Evolutionary conservation across 306 rosid species (phyloP).

Genomic region (Trifolium pratense): DNA sequence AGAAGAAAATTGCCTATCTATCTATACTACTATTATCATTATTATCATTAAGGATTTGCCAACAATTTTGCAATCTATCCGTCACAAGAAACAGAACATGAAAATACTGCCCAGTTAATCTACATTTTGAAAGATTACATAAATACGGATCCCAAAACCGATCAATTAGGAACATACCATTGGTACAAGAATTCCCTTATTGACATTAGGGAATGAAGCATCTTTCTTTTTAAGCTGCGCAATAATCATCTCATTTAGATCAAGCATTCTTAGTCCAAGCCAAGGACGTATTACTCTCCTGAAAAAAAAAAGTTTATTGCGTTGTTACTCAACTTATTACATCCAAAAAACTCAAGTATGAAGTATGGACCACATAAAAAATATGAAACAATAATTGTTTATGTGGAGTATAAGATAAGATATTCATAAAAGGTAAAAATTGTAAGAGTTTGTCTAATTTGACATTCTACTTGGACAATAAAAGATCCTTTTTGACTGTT

Average conservation of each 20-base stretch:
- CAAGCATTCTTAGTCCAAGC: constrained; percentile 93
- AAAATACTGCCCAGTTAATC: constrained; percentile 23
- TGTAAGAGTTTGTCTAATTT: not conserved
- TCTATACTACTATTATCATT: constrained; percentile 10
- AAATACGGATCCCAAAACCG: not conserved
- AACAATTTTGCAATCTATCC: constrained; percentile 10
- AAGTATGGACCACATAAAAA: constrained; percentile 10
- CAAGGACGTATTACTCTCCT: constrained; percentile 95
- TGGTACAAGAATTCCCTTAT: constrained; percentile 77
- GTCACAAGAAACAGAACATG: constrained; percentile 2
- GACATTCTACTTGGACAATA: not conserved
- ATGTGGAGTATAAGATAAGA: constrained; percentile 10
- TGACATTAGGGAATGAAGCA: constrained; percentile 73
- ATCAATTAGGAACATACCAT: constrained; percentile 55
- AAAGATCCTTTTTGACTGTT: constrained; percentile 10
- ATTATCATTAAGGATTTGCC: constrained; percentile 8
- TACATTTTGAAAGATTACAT: constrained; percentile 8
- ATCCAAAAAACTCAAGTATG: constrained; percentile 15
- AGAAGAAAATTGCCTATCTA: not conserved
- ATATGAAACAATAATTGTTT: constrained; percentile 14
- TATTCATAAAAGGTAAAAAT: not conserved
- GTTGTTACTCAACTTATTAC: constrained; percentile 23
- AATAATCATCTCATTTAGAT: constrained; percentile 75
- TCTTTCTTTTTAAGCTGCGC: constrained; percentile 74
- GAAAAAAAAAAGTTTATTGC: constrained; percentile 36